phyloP scores from a whole-genome alignment of 1,284 basidiomycete species.

The Takashimella koratensis region DNA sequence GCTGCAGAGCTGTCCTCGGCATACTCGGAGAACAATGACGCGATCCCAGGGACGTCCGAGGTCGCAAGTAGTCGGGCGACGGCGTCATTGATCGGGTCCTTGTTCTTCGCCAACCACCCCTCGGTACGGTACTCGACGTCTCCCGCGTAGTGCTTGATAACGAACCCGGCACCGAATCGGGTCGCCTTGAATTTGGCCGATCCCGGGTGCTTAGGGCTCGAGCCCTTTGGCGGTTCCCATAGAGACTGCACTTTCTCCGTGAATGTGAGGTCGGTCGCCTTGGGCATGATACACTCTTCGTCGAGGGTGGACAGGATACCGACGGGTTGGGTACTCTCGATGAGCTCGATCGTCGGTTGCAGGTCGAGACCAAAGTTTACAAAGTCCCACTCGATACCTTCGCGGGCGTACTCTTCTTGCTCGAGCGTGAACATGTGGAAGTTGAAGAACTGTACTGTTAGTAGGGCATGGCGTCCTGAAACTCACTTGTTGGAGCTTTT shows the following conservation, averaged over 20 bases:
- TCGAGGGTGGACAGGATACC: slow-evolving; percentile 93
- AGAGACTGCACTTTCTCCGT: slow-evolving; percentile 71
- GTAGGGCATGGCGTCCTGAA: neutral
- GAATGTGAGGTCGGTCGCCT: slow-evolving; percentile 91
- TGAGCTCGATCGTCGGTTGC: slow-evolving; percentile 97
- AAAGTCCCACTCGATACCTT: slow-evolving; percentile 97
- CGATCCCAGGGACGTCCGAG: slow-evolving; percentile 78
- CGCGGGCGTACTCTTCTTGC: slow-evolving; percentile 96
- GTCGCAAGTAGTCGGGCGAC: slow-evolving; percentile 81
- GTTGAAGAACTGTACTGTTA: slow-evolving; percentile 72
- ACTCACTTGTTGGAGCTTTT: slow-evolving; percentile 76
- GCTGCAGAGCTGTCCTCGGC: slow-evolving; percentile 54
- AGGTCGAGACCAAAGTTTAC: slow-evolving; percentile 97
- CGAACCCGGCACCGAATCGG: slow-evolving; percentile 90
- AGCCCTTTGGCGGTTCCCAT: slow-evolving; percentile 41
- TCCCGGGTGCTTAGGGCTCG: slow-evolving; percentile 58
- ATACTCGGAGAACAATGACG: slow-evolving; percentile 80
- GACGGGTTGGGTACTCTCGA: slow-evolving; percentile 70
- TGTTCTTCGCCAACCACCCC: slow-evolving; percentile 99
- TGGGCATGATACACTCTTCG: slow-evolving; percentile 99
- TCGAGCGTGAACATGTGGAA: slow-evolving; percentile 99
- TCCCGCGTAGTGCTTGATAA: slow-evolving; percentile 94
- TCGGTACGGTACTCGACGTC: slow-evolving; percentile 94
- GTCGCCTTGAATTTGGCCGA: slow-evolving; percentile 79
- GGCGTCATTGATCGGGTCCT: slow-evolving; percentile 97